These are phyloP conservation scores for Jackrogersella minutella DNA, from an alignment of 495 filamentous ascomycete genomes.

Conservation along the genomic window DNA sequence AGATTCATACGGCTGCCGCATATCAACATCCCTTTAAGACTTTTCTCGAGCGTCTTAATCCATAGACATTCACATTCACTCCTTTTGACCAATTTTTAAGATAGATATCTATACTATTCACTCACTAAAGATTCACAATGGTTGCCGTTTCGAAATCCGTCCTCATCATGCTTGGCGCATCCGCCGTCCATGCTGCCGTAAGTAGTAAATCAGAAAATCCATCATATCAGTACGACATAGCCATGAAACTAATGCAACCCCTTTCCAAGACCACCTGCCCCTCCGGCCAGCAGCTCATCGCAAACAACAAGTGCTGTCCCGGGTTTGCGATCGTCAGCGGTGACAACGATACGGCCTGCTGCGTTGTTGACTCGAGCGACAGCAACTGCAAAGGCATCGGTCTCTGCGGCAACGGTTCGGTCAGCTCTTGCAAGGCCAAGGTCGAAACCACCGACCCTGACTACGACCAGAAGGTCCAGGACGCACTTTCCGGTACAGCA, in stretches of 20 bases:
- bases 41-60: background rate
- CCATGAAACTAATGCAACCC: background rate
- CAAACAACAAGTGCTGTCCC: slow-evolving; percentile 23
- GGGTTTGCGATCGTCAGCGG: slow-evolving; percentile 6
- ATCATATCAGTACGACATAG: background rate
- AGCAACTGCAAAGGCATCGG: background rate
- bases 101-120: background rate
- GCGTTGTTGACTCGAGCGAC: background rate
- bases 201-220: background rate
- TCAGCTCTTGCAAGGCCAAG: slow-evolving; percentile 8
- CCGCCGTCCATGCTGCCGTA: background rate
- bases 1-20: background rate
- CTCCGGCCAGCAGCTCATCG: slow-evolving; percentile 5
- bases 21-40: background rate
- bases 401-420: background rate
- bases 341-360: slow-evolving; percentile 6
- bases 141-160: background rate
- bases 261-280: background rate
- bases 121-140: background rate
- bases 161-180: background rate
- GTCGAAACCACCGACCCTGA: slow-evolving; percentile 6
- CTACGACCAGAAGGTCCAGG: slow-evolving; percentile 15
- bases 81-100: background rate
- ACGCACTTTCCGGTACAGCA: slow-evolving; percentile 8
- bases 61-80: background rate